These are phyloP conservation scores for Schizonepeta tenuifolia DNA, from an alignment of 257 asterid genomes.

Conservation along the genomic window DNA sequence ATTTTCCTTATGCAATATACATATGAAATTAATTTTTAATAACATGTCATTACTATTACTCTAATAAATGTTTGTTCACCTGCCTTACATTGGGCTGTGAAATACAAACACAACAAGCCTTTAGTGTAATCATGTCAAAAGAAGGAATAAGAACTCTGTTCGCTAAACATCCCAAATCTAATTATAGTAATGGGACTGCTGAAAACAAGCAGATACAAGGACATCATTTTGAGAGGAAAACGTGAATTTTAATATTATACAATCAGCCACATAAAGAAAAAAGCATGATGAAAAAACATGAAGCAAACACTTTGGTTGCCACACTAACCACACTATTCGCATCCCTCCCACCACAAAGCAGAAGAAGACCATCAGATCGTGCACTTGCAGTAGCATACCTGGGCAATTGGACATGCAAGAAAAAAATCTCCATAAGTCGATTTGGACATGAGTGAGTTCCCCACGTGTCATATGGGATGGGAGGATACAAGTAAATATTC, in stretches of 20 bases:
- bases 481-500: constrained; percentile 14
- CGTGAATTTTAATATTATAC: not conserved
- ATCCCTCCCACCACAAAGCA: constrained; percentile 99
- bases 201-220: not conserved
- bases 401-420: constrained; percentile 33
- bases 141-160: constrained; percentile 7
- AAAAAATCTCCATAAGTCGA: constrained; percentile 28
- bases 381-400: constrained; percentile 99
- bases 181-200: constrained; percentile 10
- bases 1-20: not conserved
- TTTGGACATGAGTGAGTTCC: constrained; percentile 19
- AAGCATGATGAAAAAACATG: constrained; percentile 14
- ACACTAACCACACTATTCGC: constrained; percentile 92
- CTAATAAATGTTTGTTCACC: not conserved
- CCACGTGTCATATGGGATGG: constrained; percentile 19
- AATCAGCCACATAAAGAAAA: constrained; percentile 4
- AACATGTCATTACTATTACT: not conserved
- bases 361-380: constrained; percentile 98
- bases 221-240: constrained; percentile 12
- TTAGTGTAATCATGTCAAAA: constrained; percentile 11
- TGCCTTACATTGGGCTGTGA: not conserved
- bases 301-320: constrained; percentile 13
- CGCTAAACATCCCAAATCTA: not conserved
- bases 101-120: not conserved
- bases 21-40: constrained; percentile 2